phyloP scores from a whole-genome alignment of 2,329 filamentous ascomycete genomes.

The Fusarium brevicatenulatum region DNA sequence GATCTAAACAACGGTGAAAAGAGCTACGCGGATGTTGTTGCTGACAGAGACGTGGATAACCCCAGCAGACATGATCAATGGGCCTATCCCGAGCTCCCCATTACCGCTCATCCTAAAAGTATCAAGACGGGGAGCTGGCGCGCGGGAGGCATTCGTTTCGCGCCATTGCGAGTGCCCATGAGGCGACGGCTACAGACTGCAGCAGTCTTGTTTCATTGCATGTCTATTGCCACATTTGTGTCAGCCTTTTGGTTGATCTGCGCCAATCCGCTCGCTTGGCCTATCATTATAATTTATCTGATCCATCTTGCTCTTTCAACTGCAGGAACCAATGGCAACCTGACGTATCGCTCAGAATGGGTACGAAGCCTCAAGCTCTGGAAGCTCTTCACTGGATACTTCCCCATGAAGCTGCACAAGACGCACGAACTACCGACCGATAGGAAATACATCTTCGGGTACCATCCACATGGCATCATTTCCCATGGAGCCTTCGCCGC shows the following conservation, averaged over 20 bases:
- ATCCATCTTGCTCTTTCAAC: conserved; percentile 85
- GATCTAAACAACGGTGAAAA: conserved; percentile 9
- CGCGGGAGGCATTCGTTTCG: conserved; percentile 77
- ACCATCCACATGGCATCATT: conserved; percentile 98
- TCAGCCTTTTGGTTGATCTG: conserved; percentile 91
- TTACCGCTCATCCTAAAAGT: conserved; percentile 18
- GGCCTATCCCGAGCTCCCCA: conserved; percentile 46
- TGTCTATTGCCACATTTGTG: conserved; percentile 75
- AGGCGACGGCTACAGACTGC: conserved; percentile 80
- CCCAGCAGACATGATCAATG: conserved; percentile 19
- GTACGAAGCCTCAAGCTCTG: conserved; percentile 80
- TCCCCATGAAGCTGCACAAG: conserved; percentile 87
- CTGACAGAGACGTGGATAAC: conserved; percentile 19
- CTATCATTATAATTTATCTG: conserved; percentile 78
- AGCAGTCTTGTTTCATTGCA: conserved; percentile 78
- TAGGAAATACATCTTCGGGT: conserved; percentile 95
- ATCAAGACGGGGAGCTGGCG: conserved; percentile 49
- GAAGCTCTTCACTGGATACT: conserved; percentile 92
- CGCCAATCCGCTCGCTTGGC: conserved; percentile 93
- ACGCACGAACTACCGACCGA: conserved; percentile 81
- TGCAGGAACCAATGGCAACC: conserved; percentile 77
- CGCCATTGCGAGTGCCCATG: conserved; percentile 79
- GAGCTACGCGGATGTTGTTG: conserved; percentile 38
- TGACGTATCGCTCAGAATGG: conserved; percentile 79
- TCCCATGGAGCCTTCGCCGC: conserved; percentile 94